A percentile compares a stretch with the other conserved stretches of the same genome.
Evolutionary conservation across 345 rosid genomes (phyloP).

Genomic region (Linum tenue): DNA sequence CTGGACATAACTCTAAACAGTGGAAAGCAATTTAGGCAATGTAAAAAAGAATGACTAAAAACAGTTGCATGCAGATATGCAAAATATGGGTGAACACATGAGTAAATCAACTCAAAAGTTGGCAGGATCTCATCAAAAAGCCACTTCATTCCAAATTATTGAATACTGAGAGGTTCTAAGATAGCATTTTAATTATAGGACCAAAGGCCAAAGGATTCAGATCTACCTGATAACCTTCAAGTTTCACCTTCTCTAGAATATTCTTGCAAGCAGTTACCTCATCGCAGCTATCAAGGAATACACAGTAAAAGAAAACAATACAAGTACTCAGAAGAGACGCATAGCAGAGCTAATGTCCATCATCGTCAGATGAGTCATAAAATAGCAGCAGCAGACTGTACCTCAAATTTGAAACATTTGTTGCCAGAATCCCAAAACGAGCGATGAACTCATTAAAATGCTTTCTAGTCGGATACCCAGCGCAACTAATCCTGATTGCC

Average conservation of each 20-base stretch:
- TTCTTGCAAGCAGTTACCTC: conserved; percentile 6
- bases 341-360: not conserved
- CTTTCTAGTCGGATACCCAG: conserved; percentile 4
- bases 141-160: not conserved
- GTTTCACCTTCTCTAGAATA: conserved; percentile 6
- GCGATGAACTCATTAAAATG: not conserved
- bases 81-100: no score
- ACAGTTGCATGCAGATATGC: not conserved
- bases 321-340: not conserved
- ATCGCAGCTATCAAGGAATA: not conserved
- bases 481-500: conserved; percentile 3
- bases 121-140: not conserved
- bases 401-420: conserved; percentile 2
- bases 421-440: not conserved
- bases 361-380: not conserved
- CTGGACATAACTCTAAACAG: not conserved
- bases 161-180: not conserved
- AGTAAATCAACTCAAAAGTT: not conserved
- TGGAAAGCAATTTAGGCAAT: not conserved
- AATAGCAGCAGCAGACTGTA: not conserved
- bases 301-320: no score
- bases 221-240: conserved; percentile 9
- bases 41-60: not conserved
- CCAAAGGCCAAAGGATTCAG: not conserved
- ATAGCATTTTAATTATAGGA: not conserved